Conservation (phyloP, 257 asterid genomes). For the Osmanthus fragrans region DNA sequence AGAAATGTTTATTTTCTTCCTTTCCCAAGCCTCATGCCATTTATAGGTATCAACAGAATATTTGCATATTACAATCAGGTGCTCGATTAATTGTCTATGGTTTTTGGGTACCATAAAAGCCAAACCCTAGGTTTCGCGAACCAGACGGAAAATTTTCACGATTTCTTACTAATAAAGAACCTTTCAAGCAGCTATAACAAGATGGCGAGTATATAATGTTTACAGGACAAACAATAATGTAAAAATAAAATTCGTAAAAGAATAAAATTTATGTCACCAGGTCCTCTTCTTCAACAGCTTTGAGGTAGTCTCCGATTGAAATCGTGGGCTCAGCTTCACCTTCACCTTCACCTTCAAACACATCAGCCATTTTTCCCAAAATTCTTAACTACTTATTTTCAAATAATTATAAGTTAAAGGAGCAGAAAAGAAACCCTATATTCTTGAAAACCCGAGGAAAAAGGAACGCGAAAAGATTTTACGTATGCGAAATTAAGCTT, state of each 20-base stretch:
- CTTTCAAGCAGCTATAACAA: background rate
- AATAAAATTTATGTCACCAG: conserved; percentile 41
- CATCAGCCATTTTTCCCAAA: conserved; percentile 55
- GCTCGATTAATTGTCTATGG: background rate
- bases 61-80: background rate
- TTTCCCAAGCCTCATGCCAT: background rate
- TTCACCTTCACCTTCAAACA: conserved; percentile 55
- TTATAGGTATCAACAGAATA: background rate
- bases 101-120: background rate
- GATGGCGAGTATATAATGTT: too few relatives aligned
- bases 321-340: conserved; percentile 67
- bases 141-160: background rate
- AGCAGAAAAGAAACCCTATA: conserved; percentile 2
- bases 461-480: background rate
- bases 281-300: conserved; percentile 80
- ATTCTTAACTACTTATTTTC: background rate
- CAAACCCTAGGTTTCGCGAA: background rate
- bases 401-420: background rate
- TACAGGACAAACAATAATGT: background rate
- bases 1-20: background rate
- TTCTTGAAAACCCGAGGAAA: background rate
- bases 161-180: background rate
- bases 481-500: background rate
- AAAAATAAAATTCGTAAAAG: background rate
- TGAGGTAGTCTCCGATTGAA: conserved; percentile 69